Conservation (phyloP, 805 yeast genomes). For the Cyberlindnera galapagoensis region DNA sequence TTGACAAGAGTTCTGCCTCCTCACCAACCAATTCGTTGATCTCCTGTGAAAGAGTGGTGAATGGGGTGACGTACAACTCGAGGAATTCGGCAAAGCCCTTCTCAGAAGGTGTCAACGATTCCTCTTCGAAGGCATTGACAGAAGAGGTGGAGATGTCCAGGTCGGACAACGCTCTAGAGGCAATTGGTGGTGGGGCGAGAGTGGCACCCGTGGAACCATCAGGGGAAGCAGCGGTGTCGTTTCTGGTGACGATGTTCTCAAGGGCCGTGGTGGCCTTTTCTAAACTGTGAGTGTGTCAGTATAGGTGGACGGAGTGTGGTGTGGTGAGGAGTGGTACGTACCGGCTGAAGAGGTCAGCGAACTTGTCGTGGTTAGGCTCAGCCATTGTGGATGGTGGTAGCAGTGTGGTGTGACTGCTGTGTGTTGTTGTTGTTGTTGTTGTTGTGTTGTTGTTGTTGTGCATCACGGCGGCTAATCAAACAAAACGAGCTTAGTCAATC, state of each 20-base stretch:
- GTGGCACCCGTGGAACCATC: conserved; percentile 1
- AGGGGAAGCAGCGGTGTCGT: conserved; percentile 5
- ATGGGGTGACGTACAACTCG: conserved; percentile 48
- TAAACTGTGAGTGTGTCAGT: conserved; percentile 11
- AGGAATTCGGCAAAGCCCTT: conserved; percentile 50
- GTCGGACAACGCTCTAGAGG: conserved; percentile 7
- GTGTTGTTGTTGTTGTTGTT: not conserved
- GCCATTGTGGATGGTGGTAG: conserved; percentile 10
- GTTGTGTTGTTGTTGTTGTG: not conserved
- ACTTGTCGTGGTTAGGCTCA: conserved; percentile 13
- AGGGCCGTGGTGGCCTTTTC: conserved; percentile 24
- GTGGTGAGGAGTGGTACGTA: conserved; percentile 3
- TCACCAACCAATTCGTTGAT: conserved; percentile 54
- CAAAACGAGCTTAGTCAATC: not conserved
- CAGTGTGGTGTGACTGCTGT: too few species aligned
- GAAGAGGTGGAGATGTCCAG: conserved; percentile 9
- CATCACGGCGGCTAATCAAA: not conserved
- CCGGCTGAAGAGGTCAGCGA: conserved; percentile 16
- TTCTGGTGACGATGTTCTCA: conserved; percentile 20
- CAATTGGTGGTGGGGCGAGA: conserved; percentile 2
- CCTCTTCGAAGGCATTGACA: conserved; percentile 9
- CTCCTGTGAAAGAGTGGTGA: conserved; percentile 44
- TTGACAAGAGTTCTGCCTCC: conserved; percentile 41
- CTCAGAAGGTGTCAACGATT: conserved; percentile 31
- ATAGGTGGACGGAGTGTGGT: not conserved